Conservation (phyloP, 352 stramenopile genomes). For the Thalassiosira hispida region DNA sequence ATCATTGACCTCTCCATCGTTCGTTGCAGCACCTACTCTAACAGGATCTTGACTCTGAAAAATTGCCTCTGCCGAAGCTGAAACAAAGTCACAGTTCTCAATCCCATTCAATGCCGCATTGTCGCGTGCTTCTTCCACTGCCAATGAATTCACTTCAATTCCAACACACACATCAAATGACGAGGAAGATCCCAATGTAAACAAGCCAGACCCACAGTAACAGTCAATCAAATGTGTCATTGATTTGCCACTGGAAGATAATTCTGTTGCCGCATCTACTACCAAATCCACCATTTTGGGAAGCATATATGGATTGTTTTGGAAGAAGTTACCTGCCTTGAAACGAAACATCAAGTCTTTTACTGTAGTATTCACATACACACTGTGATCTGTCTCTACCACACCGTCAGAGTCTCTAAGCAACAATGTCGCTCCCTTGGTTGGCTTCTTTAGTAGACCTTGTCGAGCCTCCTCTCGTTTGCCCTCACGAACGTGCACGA, state of each 20-base stretch:
- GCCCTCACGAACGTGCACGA: slow-evolving; percentile 57
- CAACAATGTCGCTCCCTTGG: slow-evolving; percentile 86
- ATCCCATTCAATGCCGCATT: slow-evolving; percentile 84
- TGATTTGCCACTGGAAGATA: slow-evolving; percentile 38
- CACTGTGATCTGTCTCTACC: slow-evolving; percentile 82
- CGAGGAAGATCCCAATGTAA: slow-evolving; percentile 80
- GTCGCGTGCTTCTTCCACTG: slow-evolving; percentile 82
- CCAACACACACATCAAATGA: slow-evolving; percentile 85
- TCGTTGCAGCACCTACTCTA: slow-evolving; percentile 23
- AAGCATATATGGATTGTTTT: slow-evolving; percentile 88
- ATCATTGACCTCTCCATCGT: slow-evolving; percentile 19
- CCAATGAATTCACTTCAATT: slow-evolving; percentile 88
- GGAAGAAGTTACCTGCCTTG: slow-evolving; percentile 89
- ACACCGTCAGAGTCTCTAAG: slow-evolving; percentile 82
- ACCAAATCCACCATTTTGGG: slow-evolving; percentile 82
- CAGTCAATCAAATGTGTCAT: slow-evolving; percentile 87
- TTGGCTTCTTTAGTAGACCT: slow-evolving; percentile 65
- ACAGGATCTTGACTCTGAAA: slow-evolving; percentile 78
- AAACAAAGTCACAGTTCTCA: slow-evolving; percentile 86
- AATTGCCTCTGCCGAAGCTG: slow-evolving; percentile 85
- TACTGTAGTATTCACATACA: slow-evolving; percentile 67
- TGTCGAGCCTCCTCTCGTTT: slow-evolving; percentile 57
- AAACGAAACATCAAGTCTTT: slow-evolving; percentile 82
- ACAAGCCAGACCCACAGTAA: slow-evolving; percentile 89
- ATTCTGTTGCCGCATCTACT: slow-evolving; percentile 44